Percentiles rank a stretch among this genome's conserved stretches.
Conservation (phyloP, 148 eudicot genomes). For the Rhododendron molle region DNA sequence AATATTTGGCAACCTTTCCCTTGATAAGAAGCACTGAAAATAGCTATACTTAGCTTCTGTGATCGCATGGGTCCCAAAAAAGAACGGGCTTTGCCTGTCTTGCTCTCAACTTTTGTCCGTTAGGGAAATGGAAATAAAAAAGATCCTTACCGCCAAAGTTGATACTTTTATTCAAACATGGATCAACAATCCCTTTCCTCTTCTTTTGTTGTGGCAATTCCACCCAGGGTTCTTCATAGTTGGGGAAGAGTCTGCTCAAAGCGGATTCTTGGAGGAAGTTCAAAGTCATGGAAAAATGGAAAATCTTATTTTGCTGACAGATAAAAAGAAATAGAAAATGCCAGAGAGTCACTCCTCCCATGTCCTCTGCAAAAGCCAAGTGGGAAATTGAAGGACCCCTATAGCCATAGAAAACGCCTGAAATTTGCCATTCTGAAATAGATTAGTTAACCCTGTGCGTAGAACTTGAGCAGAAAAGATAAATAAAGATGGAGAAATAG, state of each 20-base stretch:
- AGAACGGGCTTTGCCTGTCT: neutral
- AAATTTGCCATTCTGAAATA: neutral
- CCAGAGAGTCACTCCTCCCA: neutral
- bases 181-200: too few species aligned
- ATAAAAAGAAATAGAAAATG: neutral
- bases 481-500: neutral
- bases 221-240: too few species aligned
- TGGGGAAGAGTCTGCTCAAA: too few species aligned
- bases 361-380: neutral
- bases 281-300: neutral
- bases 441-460: neutral
- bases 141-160: too few species aligned
- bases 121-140: neutral
- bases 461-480: neutral
- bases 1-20: neutral
- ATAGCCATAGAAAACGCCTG: neutral
- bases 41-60: neutral
- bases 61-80: neutral
- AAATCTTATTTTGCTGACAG: neutral
- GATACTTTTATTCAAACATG: too few species aligned
- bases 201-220: too few species aligned
- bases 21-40: neutral
- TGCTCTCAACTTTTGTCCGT: neutral
- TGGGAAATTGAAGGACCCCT: neutral
- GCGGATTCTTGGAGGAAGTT: neutral